Evolutionary conservation across 805 yeast genomes (phyloP), one percentile per base, ranked within the genome.

Genomic region (Sungouiozyma intestinalis): DNA sequence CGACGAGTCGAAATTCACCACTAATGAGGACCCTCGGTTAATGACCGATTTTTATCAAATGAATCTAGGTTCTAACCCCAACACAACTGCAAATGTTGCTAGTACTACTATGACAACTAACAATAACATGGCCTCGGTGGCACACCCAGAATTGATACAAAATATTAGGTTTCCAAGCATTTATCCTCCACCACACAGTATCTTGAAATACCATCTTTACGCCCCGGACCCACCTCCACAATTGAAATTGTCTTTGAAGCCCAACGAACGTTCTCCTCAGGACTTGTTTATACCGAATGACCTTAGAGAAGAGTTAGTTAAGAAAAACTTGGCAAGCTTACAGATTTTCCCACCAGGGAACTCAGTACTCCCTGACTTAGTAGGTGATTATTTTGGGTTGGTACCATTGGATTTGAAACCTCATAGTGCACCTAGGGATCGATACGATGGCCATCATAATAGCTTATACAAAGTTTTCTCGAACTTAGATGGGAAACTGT

Each of bases 151-250:
- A 35, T 16, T 35, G 37, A 38, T 33, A n/a, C 40, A 39, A 35
- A 24, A 11, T 24, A 20, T 50, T 16, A 61, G 58, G 36, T 63
- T 57, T 36, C 58, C 66, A 15, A 44, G 54, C 4, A 47, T 64
- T 15, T 65, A 68, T 21, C 68, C 71, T 21, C 70, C 67, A 36
- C 52, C 68, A 6, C 62, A 61, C 33, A 64, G 62, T 33, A 50
- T 60, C 49, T 65, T 85, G 36, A 86, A 86, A 54, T 84, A 85
- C 58, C 95, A 88, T 62, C 64, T 86, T 33, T 88, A 90, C 63
- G 92, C 96, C 0, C 97, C 97, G 2, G 73, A 77, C 24, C 90
- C 96, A 8, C 85, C 88, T 2, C 88, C 87, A 7, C 79, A 81
- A 54, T 60, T 79, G 38, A 69, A 71, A 34, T 61, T 74, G 8